phyloP scores from a whole-genome alignment of 805 yeast genomes.

The Blastobotrys parvus region DNA sequence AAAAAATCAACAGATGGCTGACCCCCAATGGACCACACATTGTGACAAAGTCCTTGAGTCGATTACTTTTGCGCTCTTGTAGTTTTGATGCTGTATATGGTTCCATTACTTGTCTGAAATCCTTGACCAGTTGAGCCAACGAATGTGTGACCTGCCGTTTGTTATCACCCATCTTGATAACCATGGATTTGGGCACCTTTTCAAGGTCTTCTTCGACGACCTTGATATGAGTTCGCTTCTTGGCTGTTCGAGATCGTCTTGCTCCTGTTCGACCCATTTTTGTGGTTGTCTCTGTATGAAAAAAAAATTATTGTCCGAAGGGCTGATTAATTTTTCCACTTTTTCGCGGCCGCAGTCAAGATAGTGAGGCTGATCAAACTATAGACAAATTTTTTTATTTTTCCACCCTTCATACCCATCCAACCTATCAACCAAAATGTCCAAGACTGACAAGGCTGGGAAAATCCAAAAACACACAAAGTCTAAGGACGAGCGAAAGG shows the following conservation, averaged over 20 bases:
- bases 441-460: neutral
- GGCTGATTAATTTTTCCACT: neutral
- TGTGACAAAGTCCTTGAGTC: constrained; percentile 87
- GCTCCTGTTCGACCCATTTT: constrained; percentile 1
- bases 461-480: neutral
- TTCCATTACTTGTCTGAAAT: constrained; percentile 84
- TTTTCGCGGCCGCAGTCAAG: neutral
- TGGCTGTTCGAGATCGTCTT: constrained; percentile 28
- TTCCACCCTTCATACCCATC: neutral
- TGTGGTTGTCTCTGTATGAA: neutral
- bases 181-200: constrained; percentile 89
- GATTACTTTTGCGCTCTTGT: constrained; percentile 79
- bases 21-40: constrained; percentile 98
- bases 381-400: constrained; percentile 2
- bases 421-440: neutral
- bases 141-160: constrained; percentile 61
- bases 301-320: neutral
- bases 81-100: constrained; percentile 92
- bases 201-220: constrained; percentile 56
- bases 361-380: neutral
- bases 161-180: constrained; percentile 72
- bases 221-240: constrained; percentile 79
- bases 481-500: neutral
- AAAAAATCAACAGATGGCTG: constrained; percentile 77
- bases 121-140: constrained; percentile 74